Evolutionary conservation across 2,329 filamentous ascomycete genomes (phyloP), one percentile per base, ranked within the genome.

Genomic region (Diaporthe nobilis): DNA sequence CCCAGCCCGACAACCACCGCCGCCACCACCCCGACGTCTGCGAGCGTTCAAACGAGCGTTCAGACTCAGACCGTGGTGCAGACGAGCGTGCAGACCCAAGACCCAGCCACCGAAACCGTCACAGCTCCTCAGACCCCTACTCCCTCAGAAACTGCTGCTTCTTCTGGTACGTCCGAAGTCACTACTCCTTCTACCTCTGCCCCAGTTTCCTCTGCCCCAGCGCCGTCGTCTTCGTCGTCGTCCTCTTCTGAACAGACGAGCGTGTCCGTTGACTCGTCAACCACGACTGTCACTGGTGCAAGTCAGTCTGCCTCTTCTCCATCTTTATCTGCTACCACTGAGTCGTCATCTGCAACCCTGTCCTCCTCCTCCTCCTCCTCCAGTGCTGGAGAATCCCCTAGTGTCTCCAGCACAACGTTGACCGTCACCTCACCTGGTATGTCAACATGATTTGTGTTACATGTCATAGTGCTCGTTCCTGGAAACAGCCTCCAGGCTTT

Each of bases 101-200:
- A 71, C 60, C 76, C 39, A 53, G 82, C 80, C 76, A 79, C 82
- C 78, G 79, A 78, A 34, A 78, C 78, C 37, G 78, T 78, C 34
- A 76, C 78, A 75, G 78, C 80, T 58, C 77, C 78, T 67, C 81
- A 78, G 20, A 39, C 75, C 49, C 58, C 72, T 51, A 58, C 75
- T 44, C 44, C 72, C 70, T 77, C 76, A 73, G 67, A 73, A 67
- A 47, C 70, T 73, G 75, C 72, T 76, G 76, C 80, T 79, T 77
- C 78, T 74, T 75, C 79, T 80, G 82, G 80, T 83, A 82, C 79
- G 81, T 85, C 80, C 44, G 75, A 34, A 68, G 49, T 79, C 39
- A 79, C 65, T 73, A 67, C 77, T 74, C 60, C 75, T 65, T 77
- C 77, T 76, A 76, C 77, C 39, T 71, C 78, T 73, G 74, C 78